Percentiles rank a stretch among this genome's conserved stretches.
phyloP scores from a whole-genome alignment of 1,284 basidiomycete species.

The Pseudozyma hubeiensis region DNA sequence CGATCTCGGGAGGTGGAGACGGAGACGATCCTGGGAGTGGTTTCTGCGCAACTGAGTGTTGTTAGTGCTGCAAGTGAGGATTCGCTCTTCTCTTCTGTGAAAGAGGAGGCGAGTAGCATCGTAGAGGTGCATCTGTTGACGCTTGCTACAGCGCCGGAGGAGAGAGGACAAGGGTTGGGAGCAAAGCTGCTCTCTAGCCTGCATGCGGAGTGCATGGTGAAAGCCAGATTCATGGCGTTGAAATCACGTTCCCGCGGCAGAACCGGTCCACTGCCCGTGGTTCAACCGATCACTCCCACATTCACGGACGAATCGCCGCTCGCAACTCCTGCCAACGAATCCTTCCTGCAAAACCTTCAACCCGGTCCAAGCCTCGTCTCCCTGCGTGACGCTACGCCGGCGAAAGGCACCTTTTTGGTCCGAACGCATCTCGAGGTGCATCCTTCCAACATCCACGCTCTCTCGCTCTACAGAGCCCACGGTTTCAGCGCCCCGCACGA shows the following conservation, averaged over 20 bases:
- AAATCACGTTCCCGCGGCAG: slow-evolving; percentile 9
- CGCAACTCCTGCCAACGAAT: neutral
- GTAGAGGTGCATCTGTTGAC: slow-evolving; percentile 58
- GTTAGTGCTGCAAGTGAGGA: slow-evolving; percentile 22
- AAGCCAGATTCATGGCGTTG: slow-evolving; percentile 25
- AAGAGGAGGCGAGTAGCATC: slow-evolving; percentile 17
- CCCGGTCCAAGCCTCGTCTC: neutral
- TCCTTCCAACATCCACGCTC: slow-evolving; percentile 49
- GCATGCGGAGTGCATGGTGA: slow-evolving; percentile 43
- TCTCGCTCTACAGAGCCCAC: slow-evolving; percentile 43
- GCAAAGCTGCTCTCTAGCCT: slow-evolving; percentile 48
- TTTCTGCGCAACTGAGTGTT: slow-evolving; percentile 43
- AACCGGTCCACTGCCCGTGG: slow-evolving; percentile 1
- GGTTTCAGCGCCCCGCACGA: slow-evolving; percentile 37
- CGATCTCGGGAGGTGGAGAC: slow-evolving; percentile 15
- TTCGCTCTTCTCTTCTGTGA: slow-evolving; percentile 11
- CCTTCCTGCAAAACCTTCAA: slow-evolving; percentile 2
- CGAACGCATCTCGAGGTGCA: slow-evolving; percentile 55
- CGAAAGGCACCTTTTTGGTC: slow-evolving; percentile 10
- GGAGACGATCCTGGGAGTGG: slow-evolving; percentile 61
- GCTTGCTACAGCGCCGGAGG: slow-evolving; percentile 49
- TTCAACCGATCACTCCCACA: slow-evolving; percentile 15
- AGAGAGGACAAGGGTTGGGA: slow-evolving; percentile 59
- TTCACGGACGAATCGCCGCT: slow-evolving; percentile 21
- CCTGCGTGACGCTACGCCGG: neutral